A percentile compares a stretch with the other conserved stretches of the same genome.
These are phyloP conservation scores for Pochonia chlamydosporia DNA, from an alignment of 2,329 filamentous ascomycete genomes.

Conservation along the genomic window DNA sequence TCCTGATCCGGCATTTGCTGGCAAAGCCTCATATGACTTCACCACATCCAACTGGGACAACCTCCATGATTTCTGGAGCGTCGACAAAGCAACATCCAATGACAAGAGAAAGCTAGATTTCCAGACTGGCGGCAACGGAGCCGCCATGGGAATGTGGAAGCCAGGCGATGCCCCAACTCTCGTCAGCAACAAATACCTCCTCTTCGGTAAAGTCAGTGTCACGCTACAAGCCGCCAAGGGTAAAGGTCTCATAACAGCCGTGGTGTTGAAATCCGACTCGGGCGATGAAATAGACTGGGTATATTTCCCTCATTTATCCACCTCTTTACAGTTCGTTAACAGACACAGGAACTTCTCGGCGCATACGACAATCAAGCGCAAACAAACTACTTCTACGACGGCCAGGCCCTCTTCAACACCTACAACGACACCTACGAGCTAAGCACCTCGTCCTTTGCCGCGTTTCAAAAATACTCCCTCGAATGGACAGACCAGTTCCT, in stretches of 20 bases:
- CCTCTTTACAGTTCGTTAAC: neutral
- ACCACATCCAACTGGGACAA: constrained; percentile 46
- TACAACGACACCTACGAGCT: constrained; percentile 45
- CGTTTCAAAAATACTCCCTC: constrained; percentile 59
- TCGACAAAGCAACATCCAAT: constrained; percentile 26
- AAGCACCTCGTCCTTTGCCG: constrained; percentile 27
- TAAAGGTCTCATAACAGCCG: constrained; percentile 69
- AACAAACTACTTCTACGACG: constrained; percentile 75
- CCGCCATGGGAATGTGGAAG: constrained; percentile 49
- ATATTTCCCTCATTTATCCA: neutral
- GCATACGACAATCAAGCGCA: constrained; percentile 53
- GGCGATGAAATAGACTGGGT: constrained; percentile 63
- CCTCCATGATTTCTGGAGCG: constrained; percentile 21
- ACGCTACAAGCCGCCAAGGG: constrained; percentile 66
- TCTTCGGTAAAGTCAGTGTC: constrained; percentile 73
- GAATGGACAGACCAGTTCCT: constrained; percentile 58
- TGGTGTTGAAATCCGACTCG: constrained; percentile 71
- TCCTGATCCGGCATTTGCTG: constrained; percentile 61
- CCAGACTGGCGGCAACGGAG: constrained; percentile 20
- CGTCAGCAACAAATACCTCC: constrained; percentile 69
- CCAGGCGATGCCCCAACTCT: constrained; percentile 56
- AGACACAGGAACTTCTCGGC: constrained; percentile 20
- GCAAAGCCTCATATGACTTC: constrained; percentile 52
- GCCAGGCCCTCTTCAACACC: constrained; percentile 45
- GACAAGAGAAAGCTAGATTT: constrained; percentile 20